phyloP scores from a whole-genome alignment of 768 basidiomycete species.

The Paxillus rubicundulus region DNA sequence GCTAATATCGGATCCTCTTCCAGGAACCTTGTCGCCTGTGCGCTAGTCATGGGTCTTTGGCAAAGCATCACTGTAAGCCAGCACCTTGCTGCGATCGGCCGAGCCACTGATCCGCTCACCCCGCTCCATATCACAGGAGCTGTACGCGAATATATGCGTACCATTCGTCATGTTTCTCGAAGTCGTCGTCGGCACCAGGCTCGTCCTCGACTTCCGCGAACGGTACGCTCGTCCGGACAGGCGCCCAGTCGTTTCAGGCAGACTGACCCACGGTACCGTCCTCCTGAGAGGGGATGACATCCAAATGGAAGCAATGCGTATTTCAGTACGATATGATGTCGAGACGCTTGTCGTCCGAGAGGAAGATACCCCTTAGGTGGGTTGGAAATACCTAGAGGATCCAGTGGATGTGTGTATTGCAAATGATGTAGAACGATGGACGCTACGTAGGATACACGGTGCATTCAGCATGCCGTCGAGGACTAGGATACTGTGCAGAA shows the following conservation, averaged over 20 bases:
- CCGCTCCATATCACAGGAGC: conserved; percentile 10
- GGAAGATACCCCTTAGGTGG: neutral
- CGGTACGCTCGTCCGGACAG: conserved; percentile 20
- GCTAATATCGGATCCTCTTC: neutral
- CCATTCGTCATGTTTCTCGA: conserved; percentile 33
- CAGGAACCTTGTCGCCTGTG: conserved; percentile 26
- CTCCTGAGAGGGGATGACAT: conserved; percentile 10
- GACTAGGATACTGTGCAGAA: too few relatives aligned
- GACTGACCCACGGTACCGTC: conserved; percentile 16
- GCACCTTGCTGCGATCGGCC: neutral
- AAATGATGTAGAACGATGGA: neutral
- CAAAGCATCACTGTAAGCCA: conserved; percentile 20
- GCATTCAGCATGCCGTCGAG: neutral
- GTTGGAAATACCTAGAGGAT: neutral
- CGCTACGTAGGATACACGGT: conserved; percentile 19
- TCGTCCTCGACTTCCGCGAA: conserved; percentile 32
- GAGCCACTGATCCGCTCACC: neutral
- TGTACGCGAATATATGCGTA: conserved; percentile 30
- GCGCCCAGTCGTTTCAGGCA: conserved; percentile 6
- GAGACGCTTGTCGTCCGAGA: conserved; percentile 19
- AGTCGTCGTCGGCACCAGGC: conserved; percentile 28
- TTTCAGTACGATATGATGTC: conserved; percentile 13
- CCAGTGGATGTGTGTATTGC: conserved; percentile 3
- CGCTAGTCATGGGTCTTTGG: conserved; percentile 28
- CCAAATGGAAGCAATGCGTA: neutral